Base-by-base conservation (phyloP, 2,329 filamentous ascomycete genomes). In the Scedosporium aurantiacum region DNA sequence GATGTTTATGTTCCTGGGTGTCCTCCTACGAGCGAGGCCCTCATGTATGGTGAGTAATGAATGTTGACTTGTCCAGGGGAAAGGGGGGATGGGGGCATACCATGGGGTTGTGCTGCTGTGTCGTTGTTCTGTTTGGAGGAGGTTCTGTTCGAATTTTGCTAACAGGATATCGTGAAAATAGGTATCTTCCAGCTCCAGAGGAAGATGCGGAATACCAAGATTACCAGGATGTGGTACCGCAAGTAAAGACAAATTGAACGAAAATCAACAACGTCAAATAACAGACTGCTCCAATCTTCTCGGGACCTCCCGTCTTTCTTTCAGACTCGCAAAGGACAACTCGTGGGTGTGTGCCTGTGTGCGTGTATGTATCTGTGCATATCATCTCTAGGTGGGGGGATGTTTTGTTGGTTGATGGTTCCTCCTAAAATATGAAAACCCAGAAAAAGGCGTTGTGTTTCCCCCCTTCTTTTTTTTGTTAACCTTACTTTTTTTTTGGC, bases 1-100 rank as follows among this genome's bases (percentile, higher is more conserved):
- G 89, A 92, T 73, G 82, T 91, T 55, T 92, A 91, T 71, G 87
- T 91, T 4, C 88, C 88, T 23, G 88, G 88, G 1, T 91, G 88
- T 78, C 82, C 82, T 68, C 85, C 79, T 23, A 82, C 82, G 14
- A 77, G 75, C 62, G 82, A 85, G 72, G 82, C 82, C 18, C 71
- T 86, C 64, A 84, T 85, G 82, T 85, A 85, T 72, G 80, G 86
- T 61, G 28, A 61, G 59, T 61, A 41, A 23, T 27, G 23, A 1
- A 10, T 55, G 12, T n/a, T n/a, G n/a, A n/a, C n/a, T n/a, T n/a
- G n/a, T n/a, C n/a, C n/a, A n/a, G n/a, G n/a, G n/a, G n/a, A n/a
- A n/a, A n/a, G n/a, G n/a, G n/a, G n/a, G n/a, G n/a, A n/a, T n/a
- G n/a, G n/a, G n/a, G n/a, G n/a, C n/a, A n/a, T n/a, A n/a, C 32